Conservation (phyloP, 2,329 filamentous ascomycete genomes). For the Botrytis elliptica region DNA sequence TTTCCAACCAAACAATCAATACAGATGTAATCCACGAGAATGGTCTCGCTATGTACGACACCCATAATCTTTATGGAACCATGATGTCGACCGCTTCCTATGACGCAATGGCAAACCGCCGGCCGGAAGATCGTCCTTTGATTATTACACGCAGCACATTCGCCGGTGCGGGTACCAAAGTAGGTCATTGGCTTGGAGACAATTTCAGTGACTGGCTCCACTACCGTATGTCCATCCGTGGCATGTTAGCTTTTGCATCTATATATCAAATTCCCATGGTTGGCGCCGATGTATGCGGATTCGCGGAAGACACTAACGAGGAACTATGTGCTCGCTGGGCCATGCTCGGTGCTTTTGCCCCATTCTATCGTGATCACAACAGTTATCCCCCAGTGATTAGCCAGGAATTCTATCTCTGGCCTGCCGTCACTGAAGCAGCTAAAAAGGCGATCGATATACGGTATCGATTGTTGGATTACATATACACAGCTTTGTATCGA, state of each 20-base stretch:
- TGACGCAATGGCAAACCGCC: slow-evolving; percentile 63
- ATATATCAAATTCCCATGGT: slow-evolving; percentile 69
- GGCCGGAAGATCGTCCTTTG: slow-evolving; percentile 63
- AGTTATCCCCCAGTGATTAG: slow-evolving; percentile 46
- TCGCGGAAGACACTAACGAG: slow-evolving; percentile 63
- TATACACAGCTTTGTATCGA: slow-evolving; percentile 67
- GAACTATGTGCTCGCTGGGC: slow-evolving; percentile 75
- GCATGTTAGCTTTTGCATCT: slow-evolving; percentile 59
- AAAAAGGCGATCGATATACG: slow-evolving; percentile 67
- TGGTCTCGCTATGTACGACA: slow-evolving; percentile 68
- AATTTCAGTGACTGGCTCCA: slow-evolving; percentile 59
- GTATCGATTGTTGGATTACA: slow-evolving; percentile 76
- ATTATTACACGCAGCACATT: slow-evolving; percentile 77
- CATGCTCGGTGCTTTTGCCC: slow-evolving; percentile 67
- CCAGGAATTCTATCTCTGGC: slow-evolving; percentile 75
- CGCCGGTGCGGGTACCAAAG: slow-evolving; percentile 64
- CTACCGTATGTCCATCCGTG: slow-evolving; percentile 58
- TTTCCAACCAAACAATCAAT: slow-evolving; percentile 60
- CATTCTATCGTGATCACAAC: slow-evolving; percentile 77
- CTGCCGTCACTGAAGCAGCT: slow-evolving; percentile 60
- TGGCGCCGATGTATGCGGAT: slow-evolving; percentile 76
- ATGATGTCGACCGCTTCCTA: slow-evolving; percentile 71
- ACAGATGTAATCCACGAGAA: slow-evolving; percentile 68
- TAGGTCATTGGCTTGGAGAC: slow-evolving; percentile 62
- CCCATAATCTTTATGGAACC: slow-evolving; percentile 73